Evolutionary conservation across 495 filamentous ascomycete genomes (phyloP), one percentile per base, ranked within the genome.

Genomic region (Podospora fimiseda): DNA sequence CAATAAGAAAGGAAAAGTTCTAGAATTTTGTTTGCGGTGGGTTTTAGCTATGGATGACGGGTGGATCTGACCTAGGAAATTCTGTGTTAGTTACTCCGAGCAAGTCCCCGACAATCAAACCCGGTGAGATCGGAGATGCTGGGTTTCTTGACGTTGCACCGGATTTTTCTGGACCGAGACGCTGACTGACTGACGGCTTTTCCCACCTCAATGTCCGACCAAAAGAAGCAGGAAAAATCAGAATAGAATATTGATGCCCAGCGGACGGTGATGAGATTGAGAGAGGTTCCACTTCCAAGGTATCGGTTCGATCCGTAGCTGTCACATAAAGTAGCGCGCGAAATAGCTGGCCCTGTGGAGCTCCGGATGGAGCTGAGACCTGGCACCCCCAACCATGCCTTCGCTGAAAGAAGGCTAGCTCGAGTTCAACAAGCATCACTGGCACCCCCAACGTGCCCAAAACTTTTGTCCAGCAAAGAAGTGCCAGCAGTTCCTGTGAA

Each of bases 351-450:
- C 27, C 11, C 50, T 16, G 52, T 55, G 44, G 52, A 48, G 18
- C 33, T 38, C 16, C 27, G 27, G 27, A 33, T 33, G 27, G 5
- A 33, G 6, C 36, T 27, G 24, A 21, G 16, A 37, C 20, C 48
- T 8, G 48, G 22, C 24, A 18, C 50, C 49, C 49, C 49, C 50
- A 27, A 44, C 50, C 50, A 44, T 19, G 21, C 30, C 46, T 14
- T 43, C 15, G 39, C 50, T 27, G 36, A 27, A 45, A 52, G n/a
- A 19, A 38, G 50, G 39, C 23, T 52, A 52, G 50, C 7, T 33
- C 39, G 9, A 15, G 40, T 52, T 52, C 50, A 52, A 52, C 50
- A 52, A 52, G 50, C 41, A 43, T 43, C 41, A 9, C 50, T 52
- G 50, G 30, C 50, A 39, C 50, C 42, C 42, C 50, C 41, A 43